A percentile compares a stretch with the other conserved stretches of the same genome.
Conservation (phyloP, 192 early-diverging fungal species). For the Chytriomyces sp. region DNA sequence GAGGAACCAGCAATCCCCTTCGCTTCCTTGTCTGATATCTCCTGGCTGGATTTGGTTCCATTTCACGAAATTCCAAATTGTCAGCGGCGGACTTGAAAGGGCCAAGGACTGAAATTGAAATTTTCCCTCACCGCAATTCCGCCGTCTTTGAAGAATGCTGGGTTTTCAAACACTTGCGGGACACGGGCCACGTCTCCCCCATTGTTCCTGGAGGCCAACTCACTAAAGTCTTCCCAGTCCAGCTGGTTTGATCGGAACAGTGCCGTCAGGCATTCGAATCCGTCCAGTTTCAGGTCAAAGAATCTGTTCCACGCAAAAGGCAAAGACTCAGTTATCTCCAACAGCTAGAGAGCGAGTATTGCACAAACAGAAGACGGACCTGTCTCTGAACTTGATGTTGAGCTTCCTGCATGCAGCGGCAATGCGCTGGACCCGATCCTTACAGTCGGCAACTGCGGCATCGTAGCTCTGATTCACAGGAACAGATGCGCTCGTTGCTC, state of each 20-base stretch:
- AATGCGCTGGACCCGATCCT: slow-evolving; percentile 31
- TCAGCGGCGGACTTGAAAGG: not conserved
- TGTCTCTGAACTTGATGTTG: slow-evolving; percentile 36
- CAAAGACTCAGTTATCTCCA: not conserved
- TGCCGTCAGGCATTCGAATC: slow-evolving; percentile 17
- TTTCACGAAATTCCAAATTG: not conserved
- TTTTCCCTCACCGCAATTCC: slow-evolving; percentile 32
- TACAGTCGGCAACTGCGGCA: slow-evolving; percentile 24
- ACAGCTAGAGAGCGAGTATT: not conserved
- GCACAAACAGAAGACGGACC: not conserved
- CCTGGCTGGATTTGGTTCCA: not conserved
- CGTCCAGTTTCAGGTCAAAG: slow-evolving; percentile 36
- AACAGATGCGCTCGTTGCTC: slow-evolving; percentile 12
- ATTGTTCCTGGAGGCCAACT: not conserved
- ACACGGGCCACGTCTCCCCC: slow-evolving; percentile 36
- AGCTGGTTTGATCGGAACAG: not conserved
- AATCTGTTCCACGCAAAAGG: not conserved
- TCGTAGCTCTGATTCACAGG: slow-evolving; percentile 23
- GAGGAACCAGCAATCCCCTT: slow-evolving; percentile 59
- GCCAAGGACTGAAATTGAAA: slow-evolving; percentile 45
- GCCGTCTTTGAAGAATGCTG: slow-evolving; percentile 57
- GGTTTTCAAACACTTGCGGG: slow-evolving; percentile 52
- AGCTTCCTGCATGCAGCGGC: slow-evolving; percentile 16
- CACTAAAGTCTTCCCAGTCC: not conserved
- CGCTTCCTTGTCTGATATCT: slow-evolving; percentile 41